Base-by-base conservation (phyloP, 805 yeast species). In the Metschnikowia picachoensis region DNA sequence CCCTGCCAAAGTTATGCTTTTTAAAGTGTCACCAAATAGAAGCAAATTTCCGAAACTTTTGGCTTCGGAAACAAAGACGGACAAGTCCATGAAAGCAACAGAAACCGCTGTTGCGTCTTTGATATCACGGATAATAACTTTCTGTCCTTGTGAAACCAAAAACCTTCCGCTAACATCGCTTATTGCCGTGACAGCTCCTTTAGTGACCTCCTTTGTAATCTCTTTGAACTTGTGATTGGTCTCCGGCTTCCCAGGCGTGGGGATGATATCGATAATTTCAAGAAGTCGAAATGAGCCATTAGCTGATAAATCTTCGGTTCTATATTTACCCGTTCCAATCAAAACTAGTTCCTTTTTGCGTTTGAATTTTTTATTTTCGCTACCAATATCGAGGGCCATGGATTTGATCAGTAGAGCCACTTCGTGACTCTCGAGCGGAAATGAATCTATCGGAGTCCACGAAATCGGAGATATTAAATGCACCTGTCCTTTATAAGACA, bases 51-150 rank as follows among this genome's bases (percentile, higher is more conserved):
- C 91, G 61, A 89, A 80, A 52, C 90, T 76, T 65, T 91, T 91
- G 13, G 88, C 77, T 53, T 87, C 95, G 7, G 85, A 74, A 2
- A 88, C 80, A 62, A 80, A 88, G 0, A 90, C 79, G 1, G 90
- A 80, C n/a, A 90, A 78, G 61, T 94, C 98, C 44, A 84, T 73
- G 58, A 94, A 94, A 1, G 98, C 98, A 4, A 94, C 97, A 0
- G 98, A 97, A 29, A 86, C 89, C 3, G 89, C 88, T 44, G 87
- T 86, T 62, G 87, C 94, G 57, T 87, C 95, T 58, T 87, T 91
- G 39, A 90, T 73, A 60, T 87, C 92, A 58, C 97, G 75, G 2
- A 91, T 83, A 54, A 92, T 70, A 29, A 80, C 63, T 56, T 85
- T 86, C 64, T 87, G 96, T 4, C 97, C 97, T 64, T 92, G 98